Evolutionary conservation across 768 basidiomycete species (phyloP), one percentile per base, ranked within the genome.

Genomic region (Mycena galopus): DNA sequence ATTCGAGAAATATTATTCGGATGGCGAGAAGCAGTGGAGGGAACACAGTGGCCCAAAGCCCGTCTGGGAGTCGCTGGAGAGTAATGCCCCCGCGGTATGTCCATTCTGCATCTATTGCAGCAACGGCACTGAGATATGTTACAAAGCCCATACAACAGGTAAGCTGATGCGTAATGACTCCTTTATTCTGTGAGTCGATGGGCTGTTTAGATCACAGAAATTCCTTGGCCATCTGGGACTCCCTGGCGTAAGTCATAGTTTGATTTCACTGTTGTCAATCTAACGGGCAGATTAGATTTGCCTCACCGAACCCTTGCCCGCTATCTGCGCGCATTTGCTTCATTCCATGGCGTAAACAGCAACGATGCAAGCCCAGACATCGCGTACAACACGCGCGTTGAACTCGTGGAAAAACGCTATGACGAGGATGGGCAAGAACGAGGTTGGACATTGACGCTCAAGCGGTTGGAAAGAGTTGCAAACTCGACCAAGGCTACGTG

Each of bases 321-420:
- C 53, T 86, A 88, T 65, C 65, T 88, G 23, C 84, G 83, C 21
- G 78, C 83, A 2, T 88, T 86, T 67, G 83, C 85, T 1, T 84
- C 84, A 4, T 83, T 79, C 74, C 83, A 84, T 35, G 81, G 83
- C 23, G 63, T 86, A 37, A 86, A 86, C 75, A 82, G 79, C 64
- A 83, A 88, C 65, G 87, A 87, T 61, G 75, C 75, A 4, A 86
- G 81, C 65, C 79, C 82, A 0, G 76, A 82, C n/a, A 73, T 84
- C 3, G 81, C 82, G 2, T 88, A 85, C 78, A 86, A 86, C 75
- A 88, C 88, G 0, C 85, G 88, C 7, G 86, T 89, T 0, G 87
- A 89, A 65, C 79, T 76, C 8, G 79, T 85, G 23, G 81, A 86
- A 69, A 88, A 88, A 66, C 76, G 80, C 2, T 67, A 76, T n/a